Percentiles rank a stretch among this genome's conserved stretches.
phyloP scores from a whole-genome alignment of 768 basidiomycete species.

The Tricholoma sp. region DNA sequence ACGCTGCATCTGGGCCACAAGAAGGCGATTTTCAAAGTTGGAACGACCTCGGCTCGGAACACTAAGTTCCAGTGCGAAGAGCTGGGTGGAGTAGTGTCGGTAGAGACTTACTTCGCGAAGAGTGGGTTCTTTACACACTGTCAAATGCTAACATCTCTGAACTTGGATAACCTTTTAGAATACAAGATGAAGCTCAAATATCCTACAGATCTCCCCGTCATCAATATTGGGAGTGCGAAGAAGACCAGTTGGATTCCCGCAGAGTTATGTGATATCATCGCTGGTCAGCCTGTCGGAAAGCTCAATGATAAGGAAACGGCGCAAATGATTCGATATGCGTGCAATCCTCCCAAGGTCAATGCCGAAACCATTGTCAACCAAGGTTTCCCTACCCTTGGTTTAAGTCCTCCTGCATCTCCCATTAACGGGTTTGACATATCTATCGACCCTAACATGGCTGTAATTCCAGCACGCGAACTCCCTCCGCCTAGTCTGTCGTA shows the following conservation, averaged over 20 bases:
- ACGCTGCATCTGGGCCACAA: constrained; percentile 53
- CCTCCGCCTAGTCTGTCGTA: constrained; percentile 56
- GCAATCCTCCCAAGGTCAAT: constrained; percentile 56
- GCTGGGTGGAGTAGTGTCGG: constrained; percentile 46
- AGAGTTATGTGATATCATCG: constrained; percentile 63
- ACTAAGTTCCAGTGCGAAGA: constrained; percentile 47
- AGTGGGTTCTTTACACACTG: constrained; percentile 37
- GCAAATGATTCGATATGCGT: constrained; percentile 67
- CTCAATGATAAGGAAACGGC: constrained; percentile 59
- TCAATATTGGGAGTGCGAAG: constrained; percentile 37
- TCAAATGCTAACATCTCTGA: not conserved
- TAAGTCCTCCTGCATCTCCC: constrained; percentile 32
- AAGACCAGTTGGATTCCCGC: constrained; percentile 48
- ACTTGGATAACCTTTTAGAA: constrained; percentile 31
- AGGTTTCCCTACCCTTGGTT: constrained; percentile 55
- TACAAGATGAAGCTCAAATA: constrained; percentile 47
- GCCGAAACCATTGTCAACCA: constrained; percentile 50
- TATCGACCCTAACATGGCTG: constrained; percentile 54
- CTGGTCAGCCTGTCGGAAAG: constrained; percentile 56
- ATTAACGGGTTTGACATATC: constrained; percentile 53
- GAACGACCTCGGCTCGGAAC: constrained; percentile 30
- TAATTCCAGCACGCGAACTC: constrained; percentile 63
- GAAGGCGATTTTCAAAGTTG: constrained; percentile 41
- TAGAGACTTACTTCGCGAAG: constrained; percentile 57
- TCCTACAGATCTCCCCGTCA: constrained; percentile 44